Evolutionary conservation across 331 rosid species (phyloP).

Genomic region (Quercus lobata): DNA sequence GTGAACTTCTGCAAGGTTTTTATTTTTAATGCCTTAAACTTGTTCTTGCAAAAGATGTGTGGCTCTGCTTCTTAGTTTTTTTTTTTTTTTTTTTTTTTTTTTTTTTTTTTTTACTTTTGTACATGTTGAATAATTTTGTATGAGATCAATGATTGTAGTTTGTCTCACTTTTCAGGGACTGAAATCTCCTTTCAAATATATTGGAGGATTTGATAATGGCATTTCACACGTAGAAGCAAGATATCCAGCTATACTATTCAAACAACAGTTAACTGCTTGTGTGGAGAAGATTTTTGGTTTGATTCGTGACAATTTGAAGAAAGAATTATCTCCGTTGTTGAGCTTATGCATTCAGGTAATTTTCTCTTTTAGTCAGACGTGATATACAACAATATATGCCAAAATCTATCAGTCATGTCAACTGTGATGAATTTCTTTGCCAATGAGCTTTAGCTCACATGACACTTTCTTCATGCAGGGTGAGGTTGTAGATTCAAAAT

Average conservation of each 20-base stretch:
- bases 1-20: background rate
- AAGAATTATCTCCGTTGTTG: conserved; percentile 83
- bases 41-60: background rate
- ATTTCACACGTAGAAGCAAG: conserved; percentile 85
- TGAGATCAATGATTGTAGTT: conserved; percentile 18
- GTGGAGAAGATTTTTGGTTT: conserved; percentile 96
- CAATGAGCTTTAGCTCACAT: background rate
- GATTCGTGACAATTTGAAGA: conserved; percentile 91
- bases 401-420: conserved; percentile 3
- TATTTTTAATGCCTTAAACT: background rate
- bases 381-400: conserved; percentile 6
- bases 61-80: background rate
- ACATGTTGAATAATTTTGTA: background rate
- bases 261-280: conserved; percentile 94
- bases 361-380: conserved; percentile 19
- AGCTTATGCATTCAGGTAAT: conserved; percentile 88
- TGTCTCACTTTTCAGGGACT: conserved; percentile 56
- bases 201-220: conserved; percentile 87
- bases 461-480: too few relatives aligned
- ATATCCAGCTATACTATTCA: conserved; percentile 94
- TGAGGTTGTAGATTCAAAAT: too few relatives aligned
- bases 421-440: background rate
- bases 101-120: background rate
- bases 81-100: background rate
- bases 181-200: conserved; percentile 65